Evolutionary conservation across 1,139 yeast species (phyloP), one percentile per base, ranked within the genome.

Genomic region (Pichia sp.): DNA sequence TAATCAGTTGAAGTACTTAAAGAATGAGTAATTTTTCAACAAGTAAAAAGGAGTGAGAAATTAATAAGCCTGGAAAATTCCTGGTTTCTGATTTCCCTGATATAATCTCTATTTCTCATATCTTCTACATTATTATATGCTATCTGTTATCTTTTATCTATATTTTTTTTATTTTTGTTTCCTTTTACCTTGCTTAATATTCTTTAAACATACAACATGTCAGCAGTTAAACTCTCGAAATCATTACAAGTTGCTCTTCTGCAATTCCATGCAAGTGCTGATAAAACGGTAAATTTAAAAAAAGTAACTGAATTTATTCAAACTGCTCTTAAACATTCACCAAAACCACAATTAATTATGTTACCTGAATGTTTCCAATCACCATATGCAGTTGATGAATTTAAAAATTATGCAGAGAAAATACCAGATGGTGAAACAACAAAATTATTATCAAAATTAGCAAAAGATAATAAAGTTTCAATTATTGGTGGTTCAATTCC

Each of bases 311-410:
- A 67, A 29, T 74, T 69, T 54, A 72, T 80, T 39, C 72, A 70
- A 40, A 71, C 70, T 34, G 87, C 88, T 3, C 65, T 79, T 29
- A 51, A 59, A 3, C 68, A 73, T 44, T 71, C 81, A 35, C 78
- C 79, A 34, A 69, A 72, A 38, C 72, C 83, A 25, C 85, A 83
- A 56, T 43, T 62, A 29, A 37, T 85, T n/a, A 83, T 85, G 64
- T 70, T 85, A 44, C 94, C 94, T 5, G 97, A 92, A 69, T 90
- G 97, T 68, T 92, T 90, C 77, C 90, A 90, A 66, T 86, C 97
- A 1, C 97, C 97, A 5, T 92, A 92, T 62, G 83, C 95, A 0
- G 96, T 88, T 32, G 79, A 80, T 51, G 85, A 92, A 52, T 92
- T 92, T 67, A 79, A 85, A 31, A 80, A 86, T 54, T 90, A 90